Percentiles rank a stretch among this genome's conserved stretches.
Conservation (phyloP, 140 eudicot genomes). For the Senecio squalidus region DNA sequence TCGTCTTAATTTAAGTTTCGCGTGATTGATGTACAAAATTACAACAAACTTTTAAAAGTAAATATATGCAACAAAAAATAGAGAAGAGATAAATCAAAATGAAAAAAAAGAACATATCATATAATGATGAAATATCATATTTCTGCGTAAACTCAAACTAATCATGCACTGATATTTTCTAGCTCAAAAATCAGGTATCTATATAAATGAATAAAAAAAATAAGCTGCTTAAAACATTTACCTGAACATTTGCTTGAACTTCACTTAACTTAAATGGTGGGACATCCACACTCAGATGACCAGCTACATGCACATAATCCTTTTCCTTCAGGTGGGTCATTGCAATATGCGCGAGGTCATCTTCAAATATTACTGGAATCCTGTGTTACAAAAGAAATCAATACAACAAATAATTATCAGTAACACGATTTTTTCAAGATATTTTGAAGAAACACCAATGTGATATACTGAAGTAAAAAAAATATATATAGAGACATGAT, state of each 20-base stretch:
- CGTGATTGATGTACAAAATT: too few relatives aligned
- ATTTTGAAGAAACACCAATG: not conserved
- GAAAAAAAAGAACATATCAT: too few relatives aligned
- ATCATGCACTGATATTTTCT: too few relatives aligned
- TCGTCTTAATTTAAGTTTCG: too few relatives aligned
- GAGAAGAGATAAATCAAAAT: too few relatives aligned
- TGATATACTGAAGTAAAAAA: too few relatives aligned
- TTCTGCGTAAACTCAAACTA: too few relatives aligned
- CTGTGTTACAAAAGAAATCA: conserved; percentile 15
- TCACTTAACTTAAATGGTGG: conserved; percentile 38
- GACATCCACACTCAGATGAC: conserved; percentile 56
- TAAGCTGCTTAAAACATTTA: conserved; percentile 23
- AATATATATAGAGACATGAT: not conserved
- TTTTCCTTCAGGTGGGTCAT: conserved; percentile 62
- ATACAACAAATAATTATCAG: not conserved
- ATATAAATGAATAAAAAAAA: too few relatives aligned
- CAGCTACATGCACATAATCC: conserved; percentile 67
- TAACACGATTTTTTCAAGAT: not conserved
- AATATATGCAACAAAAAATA: too few relatives aligned
- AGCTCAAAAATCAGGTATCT: too few relatives aligned
- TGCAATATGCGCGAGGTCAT: conserved; percentile 81
- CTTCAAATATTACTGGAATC: conserved; percentile 82
- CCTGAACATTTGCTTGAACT: conserved; percentile 59
- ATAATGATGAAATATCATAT: too few relatives aligned
- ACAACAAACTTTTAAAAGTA: too few relatives aligned